Evolutionary conservation across 2,329 filamentous ascomycete species (phyloP).

Genomic region (Colletotrichum orchidophilum): DNA sequence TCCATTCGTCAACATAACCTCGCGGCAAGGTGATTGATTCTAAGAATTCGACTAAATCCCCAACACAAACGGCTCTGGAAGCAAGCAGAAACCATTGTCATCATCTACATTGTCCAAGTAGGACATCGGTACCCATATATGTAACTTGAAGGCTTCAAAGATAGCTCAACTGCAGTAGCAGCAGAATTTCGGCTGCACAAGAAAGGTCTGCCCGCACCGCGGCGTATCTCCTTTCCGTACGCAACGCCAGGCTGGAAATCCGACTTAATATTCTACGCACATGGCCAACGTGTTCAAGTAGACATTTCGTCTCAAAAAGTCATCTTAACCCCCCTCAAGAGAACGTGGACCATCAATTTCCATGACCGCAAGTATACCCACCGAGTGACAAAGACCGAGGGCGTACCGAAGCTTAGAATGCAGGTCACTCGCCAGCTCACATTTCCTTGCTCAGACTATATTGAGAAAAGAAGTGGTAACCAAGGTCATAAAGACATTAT

Average conservation of each 20-base stretch:
- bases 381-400: background rate
- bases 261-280: too few species aligned
- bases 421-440: too few species aligned
- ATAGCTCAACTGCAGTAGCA: background rate
- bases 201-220: background rate
- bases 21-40: background rate
- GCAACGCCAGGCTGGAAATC: too few species aligned
- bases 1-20: background rate
- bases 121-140: background rate
- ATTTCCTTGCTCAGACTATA: background rate
- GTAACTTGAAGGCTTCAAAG: too few species aligned
- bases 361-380: background rate
- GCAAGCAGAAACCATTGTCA: background rate
- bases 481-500: background rate
- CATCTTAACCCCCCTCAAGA: too few species aligned
- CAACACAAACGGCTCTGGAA: background rate
- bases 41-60: too few species aligned
- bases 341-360: background rate
- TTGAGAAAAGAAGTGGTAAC: background rate
- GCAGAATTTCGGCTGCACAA: background rate
- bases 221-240: background rate
- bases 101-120: background rate
- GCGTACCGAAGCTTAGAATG: too few species aligned
- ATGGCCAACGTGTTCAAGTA: background rate
- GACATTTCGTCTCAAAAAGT: too few species aligned